phyloP scores from a whole-genome alignment of 2,329 filamentous ascomycete species.

The Pseudopithomyces chartarum region DNA sequence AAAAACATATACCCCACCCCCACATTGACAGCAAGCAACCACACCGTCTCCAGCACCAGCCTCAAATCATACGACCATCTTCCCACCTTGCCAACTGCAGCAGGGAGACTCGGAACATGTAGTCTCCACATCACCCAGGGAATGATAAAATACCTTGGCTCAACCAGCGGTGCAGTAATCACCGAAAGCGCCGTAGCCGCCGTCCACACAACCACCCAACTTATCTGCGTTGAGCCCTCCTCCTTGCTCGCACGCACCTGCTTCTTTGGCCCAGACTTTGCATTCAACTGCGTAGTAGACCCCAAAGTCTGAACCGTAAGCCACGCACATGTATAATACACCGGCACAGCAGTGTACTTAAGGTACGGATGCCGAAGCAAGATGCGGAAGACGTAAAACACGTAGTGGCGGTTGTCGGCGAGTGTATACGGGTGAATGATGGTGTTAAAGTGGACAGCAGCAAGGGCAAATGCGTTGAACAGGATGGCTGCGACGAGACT shows the following conservation, averaged over 20 bases:
- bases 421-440: slow-evolving; percentile 94
- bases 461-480: slow-evolving; percentile 47
- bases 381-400: slow-evolving; percentile 93
- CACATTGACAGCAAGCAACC: slow-evolving; percentile 69
- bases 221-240: slow-evolving; percentile 27
- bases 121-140: slow-evolving; percentile 94
- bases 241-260: slow-evolving; percentile 1
- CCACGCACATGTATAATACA: slow-evolving; percentile 75
- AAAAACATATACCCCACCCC: slow-evolving; percentile 75
- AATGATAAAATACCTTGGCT: slow-evolving; percentile 94
- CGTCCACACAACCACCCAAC: slow-evolving; percentile 66
- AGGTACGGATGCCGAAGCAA: slow-evolving; percentile 68
- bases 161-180: slow-evolving; percentile 87
- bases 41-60: slow-evolving; percentile 67
- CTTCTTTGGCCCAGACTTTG: slow-evolving; percentile 2
- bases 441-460: slow-evolving; percentile 78
- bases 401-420: slow-evolving; percentile 95
- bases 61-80: slow-evolving; percentile 43
- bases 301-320: slow-evolving; percentile 67
- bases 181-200: slow-evolving; percentile 77
- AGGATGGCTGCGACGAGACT: slow-evolving; percentile 36
- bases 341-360: slow-evolving; percentile 69
- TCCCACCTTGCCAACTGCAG: slow-evolving; percentile 8
- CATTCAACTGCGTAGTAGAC: neutral
- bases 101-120: slow-evolving; percentile 63